phyloP scores from a whole-genome alignment of 768 basidiomycete species.

The Leccinellum albellum region DNA sequence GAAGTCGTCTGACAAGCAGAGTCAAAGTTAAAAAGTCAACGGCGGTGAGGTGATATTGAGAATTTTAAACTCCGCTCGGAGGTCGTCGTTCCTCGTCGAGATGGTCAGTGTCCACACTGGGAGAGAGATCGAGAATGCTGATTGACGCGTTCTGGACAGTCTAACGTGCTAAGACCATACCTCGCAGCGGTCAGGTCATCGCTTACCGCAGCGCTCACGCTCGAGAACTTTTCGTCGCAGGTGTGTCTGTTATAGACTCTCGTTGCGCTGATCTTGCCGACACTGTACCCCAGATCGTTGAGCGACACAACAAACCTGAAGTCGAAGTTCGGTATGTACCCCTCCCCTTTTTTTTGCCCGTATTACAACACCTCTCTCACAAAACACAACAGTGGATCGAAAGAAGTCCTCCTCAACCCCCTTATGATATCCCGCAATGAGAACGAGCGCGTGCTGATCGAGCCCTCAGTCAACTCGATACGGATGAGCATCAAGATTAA shows the following conservation, averaged over 20 bases:
- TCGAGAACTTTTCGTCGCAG: conserved; percentile 98
- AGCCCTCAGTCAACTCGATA: conserved; percentile 96
- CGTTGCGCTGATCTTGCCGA: conserved; percentile 5
- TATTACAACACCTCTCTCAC: conserved; percentile 7
- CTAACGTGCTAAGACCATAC: conserved; percentile 93
- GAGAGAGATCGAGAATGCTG: not conserved
- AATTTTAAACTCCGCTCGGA: conserved; percentile 45
- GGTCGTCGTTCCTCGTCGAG: conserved; percentile 15
- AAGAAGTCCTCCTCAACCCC: conserved; percentile 91
- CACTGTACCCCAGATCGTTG: conserved; percentile 64
- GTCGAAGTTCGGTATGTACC: conserved; percentile 74
- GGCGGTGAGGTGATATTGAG: not conserved
- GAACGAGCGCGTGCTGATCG: conserved; percentile 94
- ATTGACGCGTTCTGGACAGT: conserved; percentile 45
- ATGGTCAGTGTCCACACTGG: conserved; percentile 48
- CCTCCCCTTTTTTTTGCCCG: not conserved
- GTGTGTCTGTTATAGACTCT: conserved; percentile 3
- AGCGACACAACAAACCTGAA: conserved; percentile 96
- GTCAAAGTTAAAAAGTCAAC: too few species aligned
- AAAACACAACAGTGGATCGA: conserved; percentile 61
- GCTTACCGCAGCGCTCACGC: conserved; percentile 92
- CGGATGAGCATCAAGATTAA: conserved; percentile 98
- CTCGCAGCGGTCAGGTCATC: conserved; percentile 94
- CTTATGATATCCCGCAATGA: conserved; percentile 95
- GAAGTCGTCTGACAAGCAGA: too few species aligned